phyloP scores from a whole-genome alignment of 768 basidiomycete species.

The Lepiota subincarnata region DNA sequence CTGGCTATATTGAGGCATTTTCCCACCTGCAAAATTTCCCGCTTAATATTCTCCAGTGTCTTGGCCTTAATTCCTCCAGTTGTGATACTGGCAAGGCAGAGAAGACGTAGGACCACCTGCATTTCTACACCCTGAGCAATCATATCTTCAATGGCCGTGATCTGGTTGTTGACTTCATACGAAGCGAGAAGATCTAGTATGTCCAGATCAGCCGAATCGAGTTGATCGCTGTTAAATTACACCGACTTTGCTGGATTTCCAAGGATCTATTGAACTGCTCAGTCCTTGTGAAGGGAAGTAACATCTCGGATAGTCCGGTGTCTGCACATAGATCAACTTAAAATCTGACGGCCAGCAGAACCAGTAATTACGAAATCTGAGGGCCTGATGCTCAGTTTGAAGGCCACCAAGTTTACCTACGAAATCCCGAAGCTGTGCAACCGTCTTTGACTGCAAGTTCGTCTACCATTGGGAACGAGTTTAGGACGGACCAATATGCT shows the following conservation, averaged over 20 bases:
- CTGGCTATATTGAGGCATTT: slow-evolving; percentile 12
- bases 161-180: slow-evolving; percentile 76
- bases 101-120: slow-evolving; percentile 69
- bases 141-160: slow-evolving; percentile 86
- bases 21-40: slow-evolving; percentile 79
- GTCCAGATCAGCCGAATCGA: slow-evolving; percentile 3
- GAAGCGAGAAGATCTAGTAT: slow-evolving; percentile 86
- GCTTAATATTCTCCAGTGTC: slow-evolving; percentile 80
- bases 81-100: slow-evolving; percentile 85
- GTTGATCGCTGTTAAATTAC: not conserved
- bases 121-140: slow-evolving; percentile 85
- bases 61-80: slow-evolving; percentile 85
- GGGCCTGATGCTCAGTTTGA: slow-evolving; percentile 86
- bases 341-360: not conserved
- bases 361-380: slow-evolving; percentile 73
- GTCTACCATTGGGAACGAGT: slow-evolving; percentile 40
- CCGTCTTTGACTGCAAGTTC: slow-evolving; percentile 83
- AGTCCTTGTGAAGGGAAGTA: slow-evolving; percentile 79
- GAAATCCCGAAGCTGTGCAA: slow-evolving; percentile 88
- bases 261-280: slow-evolving; percentile 88
- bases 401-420: slow-evolving; percentile 92
- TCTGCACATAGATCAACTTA: slow-evolving; percentile 44
- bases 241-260: slow-evolving; percentile 92
- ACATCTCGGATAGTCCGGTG: slow-evolving; percentile 88
- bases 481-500: not conserved